Evolutionary conservation across 179 eudicot genomes (phyloP), one percentile per base, ranked within the genome.

Genomic region (Amaranthus tricolor): DNA sequence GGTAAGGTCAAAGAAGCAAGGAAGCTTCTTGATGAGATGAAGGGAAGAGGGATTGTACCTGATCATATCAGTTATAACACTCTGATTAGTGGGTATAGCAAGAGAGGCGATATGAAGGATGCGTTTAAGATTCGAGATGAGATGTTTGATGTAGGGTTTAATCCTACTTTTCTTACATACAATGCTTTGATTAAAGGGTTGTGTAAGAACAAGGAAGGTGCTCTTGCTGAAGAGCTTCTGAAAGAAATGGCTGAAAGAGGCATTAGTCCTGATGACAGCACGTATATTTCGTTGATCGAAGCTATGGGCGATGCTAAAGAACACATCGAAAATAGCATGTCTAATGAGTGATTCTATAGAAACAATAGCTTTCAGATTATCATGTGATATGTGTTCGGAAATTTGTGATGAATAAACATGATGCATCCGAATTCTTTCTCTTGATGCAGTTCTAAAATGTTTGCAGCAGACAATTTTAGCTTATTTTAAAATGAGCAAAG

Each of bases 1-100:
- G 90, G 93, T 51, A 88, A 81, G 79, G 88, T 92, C 65, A 90
- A 87, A 85, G 90, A 88, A 86, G 96, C 97, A 73, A 73, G 85
- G 6, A 71, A 55, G 62, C 75, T 90, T 85, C 80, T 92, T 62
- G 87, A 89, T 75, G 85, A 81, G 82, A 92, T 92, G 97, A 89
- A 82, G 80, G 79, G 68, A 74, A 86, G 82, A 74, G 97, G 91
- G 54, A 89, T 90, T 80, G 74, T 76, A 63, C 97, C 96, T 6
- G 93, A 89, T 85, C 80, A 86, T 74, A 77, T 90, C 60, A 90
- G 87, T 68, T 92, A 85, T 57, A 90, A 89, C 77, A 90, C 93
- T 48, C 86, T 90, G 62, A 89, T 92, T 24, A 84, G 93, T 65
- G 96, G 97, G 56, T 92, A 88, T 75, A 86, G 96, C 80, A 84